phyloP scores from a whole-genome alignment of 352 stramenopile genomes.

The Peronosclerospora sorghi region DNA sequence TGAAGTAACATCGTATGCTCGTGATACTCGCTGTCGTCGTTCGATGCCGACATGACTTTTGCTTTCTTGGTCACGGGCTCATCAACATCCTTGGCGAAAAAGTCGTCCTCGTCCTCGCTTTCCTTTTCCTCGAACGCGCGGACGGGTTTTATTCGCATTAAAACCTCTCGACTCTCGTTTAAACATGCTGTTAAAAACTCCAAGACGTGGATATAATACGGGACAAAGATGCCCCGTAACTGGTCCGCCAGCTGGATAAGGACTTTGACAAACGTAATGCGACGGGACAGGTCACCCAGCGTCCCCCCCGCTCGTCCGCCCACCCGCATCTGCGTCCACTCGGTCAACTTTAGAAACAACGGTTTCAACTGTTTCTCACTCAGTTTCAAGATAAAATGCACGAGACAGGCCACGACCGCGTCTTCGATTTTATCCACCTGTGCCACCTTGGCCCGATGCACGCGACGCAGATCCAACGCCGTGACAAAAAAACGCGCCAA shows the following conservation, averaged over 20 bases:
- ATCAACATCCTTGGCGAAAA: slow-evolving; percentile 39
- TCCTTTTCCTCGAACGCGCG: slow-evolving; percentile 18
- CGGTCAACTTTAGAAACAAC: slow-evolving; percentile 74
- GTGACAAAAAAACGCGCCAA: slow-evolving; percentile 81
- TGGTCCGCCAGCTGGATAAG: slow-evolving; percentile 69
- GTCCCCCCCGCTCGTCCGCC: slow-evolving; percentile 13
- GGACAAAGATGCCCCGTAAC: slow-evolving; percentile 81
- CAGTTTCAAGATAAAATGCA: slow-evolving; percentile 78
- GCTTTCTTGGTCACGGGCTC: slow-evolving; percentile 44
- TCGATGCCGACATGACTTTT: slow-evolving; percentile 28
- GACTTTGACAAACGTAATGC: slow-evolving; percentile 75
- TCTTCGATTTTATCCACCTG: slow-evolving; percentile 66
- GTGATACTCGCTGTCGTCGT: slow-evolving; percentile 17
- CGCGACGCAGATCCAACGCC: slow-evolving; percentile 57
- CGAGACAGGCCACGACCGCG: slow-evolving; percentile 58
- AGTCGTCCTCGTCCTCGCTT: slow-evolving; percentile 25
- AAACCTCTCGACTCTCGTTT: slow-evolving; percentile 32
- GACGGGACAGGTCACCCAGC: slow-evolving; percentile 33
- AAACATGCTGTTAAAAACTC: slow-evolving; percentile 42
- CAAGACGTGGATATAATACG: slow-evolving; percentile 75
- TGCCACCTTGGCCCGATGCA: slow-evolving; percentile 41
- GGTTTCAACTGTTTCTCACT: slow-evolving; percentile 87
- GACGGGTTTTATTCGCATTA: slow-evolving; percentile 37
- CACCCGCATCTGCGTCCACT: slow-evolving; percentile 56
- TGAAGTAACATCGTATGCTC: slow-evolving; percentile 36